Conservation (phyloP, 176 grass and related monocot genomes). For the Carex kokanica region DNA sequence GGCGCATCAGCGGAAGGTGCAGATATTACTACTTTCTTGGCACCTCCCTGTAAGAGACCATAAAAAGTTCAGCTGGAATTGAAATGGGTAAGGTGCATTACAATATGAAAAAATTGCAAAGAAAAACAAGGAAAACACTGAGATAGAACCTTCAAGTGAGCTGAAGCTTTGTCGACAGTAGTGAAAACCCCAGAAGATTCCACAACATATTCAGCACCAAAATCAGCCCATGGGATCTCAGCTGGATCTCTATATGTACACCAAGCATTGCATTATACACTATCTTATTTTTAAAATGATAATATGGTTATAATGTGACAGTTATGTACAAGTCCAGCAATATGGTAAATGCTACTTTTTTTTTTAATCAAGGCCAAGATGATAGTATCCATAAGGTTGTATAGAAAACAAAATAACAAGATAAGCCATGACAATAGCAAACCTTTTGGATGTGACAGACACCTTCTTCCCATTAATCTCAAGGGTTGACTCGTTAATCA, state of each 20-base stretch:
- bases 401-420: constrained; percentile 27
- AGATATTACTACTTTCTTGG: constrained; percentile 98
- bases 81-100: not conserved
- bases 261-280: not conserved
- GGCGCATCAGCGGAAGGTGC: constrained; percentile 94
- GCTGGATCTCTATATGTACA: constrained; percentile 63
- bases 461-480: constrained; percentile 88
- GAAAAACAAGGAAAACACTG: not conserved
- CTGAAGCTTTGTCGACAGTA: constrained; percentile 64
- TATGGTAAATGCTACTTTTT: not conserved
- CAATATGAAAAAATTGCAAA: not conserved
- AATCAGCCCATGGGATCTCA: constrained; percentile 82
- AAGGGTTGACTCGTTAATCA: constrained; percentile 56
- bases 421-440: constrained; percentile 15
- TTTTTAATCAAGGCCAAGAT: not conserved
- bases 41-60: constrained; percentile 56
- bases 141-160: constrained; percentile 77
- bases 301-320: constrained; percentile 19
- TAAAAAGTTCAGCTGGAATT: not conserved
- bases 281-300: not conserved
- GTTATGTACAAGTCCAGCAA: not conserved
- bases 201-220: constrained; percentile 86
- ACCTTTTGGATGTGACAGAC: constrained; percentile 78
- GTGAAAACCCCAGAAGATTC: constrained; percentile 99
- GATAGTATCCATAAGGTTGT: constrained; percentile 1